Base-by-base conservation (phyloP, 2,329 filamentous ascomycete species). In the Clonostachys solani region DNA sequence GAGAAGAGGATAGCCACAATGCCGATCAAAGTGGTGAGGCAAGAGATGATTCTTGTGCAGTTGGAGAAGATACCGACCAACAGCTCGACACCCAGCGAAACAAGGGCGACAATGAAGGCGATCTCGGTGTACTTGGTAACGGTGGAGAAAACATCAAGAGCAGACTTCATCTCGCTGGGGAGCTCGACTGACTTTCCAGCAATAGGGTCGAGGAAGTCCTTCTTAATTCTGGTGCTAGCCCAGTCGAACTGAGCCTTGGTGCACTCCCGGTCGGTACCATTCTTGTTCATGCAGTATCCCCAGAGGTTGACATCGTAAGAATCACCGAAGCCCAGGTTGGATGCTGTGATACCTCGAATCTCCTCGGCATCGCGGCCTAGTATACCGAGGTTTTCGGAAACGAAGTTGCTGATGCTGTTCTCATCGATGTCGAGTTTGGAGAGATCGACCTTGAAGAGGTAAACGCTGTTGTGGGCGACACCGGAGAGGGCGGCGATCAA, bases 51-150 rank as follows among this genome's bases (percentile, higher is more conserved):
- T 54, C 90, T 83, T 51, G 85, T 90, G 79, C 86, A 95, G 66
- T 88, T 86, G 52, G 91, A 86, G 52, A 92, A 85, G 61, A 95
- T 73, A 51, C 92, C 92, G 42, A 95, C 71, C 41, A 94, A 52
- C 49, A 96, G 76, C 65, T 92, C 87, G 23, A 84, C 67, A 40
- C 74, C 78, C 7, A 92, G 87, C 16, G 83, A 74, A 52, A 84
- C 67, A 57, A 92, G 77, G 44, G 89, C 84, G 52, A 90, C 76
- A 56, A 90, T 75, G 66, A 91, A 96, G 52, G 85, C 83, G 50
- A 92, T 77, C 67, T 92, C 84, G 65, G 92, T 92, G 86, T 87
- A 95, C 61, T 86, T 87, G 49, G 82, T 80, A 34, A 92, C 82
- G 45, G 77, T 81, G 61, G 79, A 76, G 73, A 96, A 96, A 16